phyloP scores from a whole-genome alignment of 768 basidiomycete genomes.

The Kwoniella europaea region DNA sequence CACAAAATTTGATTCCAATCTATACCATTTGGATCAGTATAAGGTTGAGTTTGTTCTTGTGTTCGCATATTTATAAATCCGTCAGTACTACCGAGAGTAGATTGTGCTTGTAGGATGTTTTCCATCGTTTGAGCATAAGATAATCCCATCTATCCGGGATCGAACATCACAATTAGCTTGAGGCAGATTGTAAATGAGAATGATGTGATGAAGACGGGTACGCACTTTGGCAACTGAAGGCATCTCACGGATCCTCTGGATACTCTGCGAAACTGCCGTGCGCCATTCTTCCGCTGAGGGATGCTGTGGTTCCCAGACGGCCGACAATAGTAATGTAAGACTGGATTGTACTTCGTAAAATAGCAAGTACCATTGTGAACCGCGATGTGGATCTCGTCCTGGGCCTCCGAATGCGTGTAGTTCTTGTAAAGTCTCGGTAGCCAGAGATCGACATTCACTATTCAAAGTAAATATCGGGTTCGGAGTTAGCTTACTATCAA shows the following conservation, averaged over 20 bases:
- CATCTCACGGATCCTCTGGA: constrained; percentile 2
- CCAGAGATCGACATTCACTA: neutral
- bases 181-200: neutral
- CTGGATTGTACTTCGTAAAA: neutral
- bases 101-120: constrained; percentile 1
- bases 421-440: neutral
- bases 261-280: constrained; percentile 1
- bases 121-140: constrained; percentile 8
- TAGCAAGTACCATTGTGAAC: constrained; percentile 1
- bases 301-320: constrained; percentile 1
- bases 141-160: neutral
- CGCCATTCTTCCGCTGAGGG: neutral
- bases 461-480: no score
- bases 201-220: neutral
- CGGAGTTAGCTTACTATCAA: no score
- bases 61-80: neutral
- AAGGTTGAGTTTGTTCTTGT: neutral
- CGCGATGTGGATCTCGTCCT: neutral
- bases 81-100: neutral
- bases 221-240: constrained; percentile 1
- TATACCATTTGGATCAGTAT: neutral
- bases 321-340: neutral
- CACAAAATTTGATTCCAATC: constrained; percentile 1
- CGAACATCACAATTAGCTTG: neutral
- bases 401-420: neutral